A percentile compares a stretch with the other conserved stretches of the same genome.
Evolutionary conservation across 805 yeast genomes (phyloP).

Genomic region (Pichia insulana): DNA sequence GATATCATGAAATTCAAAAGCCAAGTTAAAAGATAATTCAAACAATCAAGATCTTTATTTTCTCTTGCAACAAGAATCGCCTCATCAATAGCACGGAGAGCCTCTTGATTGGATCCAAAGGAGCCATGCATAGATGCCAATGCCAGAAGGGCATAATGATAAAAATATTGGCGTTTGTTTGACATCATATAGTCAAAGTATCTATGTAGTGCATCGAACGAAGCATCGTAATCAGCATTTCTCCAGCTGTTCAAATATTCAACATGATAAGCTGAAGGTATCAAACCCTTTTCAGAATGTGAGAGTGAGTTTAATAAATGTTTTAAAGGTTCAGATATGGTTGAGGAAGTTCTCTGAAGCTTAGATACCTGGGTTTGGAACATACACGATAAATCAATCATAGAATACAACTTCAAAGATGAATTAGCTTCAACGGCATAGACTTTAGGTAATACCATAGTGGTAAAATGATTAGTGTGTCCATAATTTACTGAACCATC

Average conservation of each 20-base stretch:
- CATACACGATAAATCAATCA: constrained; percentile 40
- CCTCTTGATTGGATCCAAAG: constrained; percentile 58
- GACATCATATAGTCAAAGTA: constrained; percentile 73
- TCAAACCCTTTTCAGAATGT: constrained; percentile 33
- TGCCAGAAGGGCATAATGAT: constrained; percentile 69
- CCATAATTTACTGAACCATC: background rate
- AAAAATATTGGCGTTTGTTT: constrained; percentile 50
- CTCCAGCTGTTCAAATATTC: constrained; percentile 51
- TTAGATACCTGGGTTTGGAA: constrained; percentile 45
- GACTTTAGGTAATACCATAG: constrained; percentile 7
- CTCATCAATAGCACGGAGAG: constrained; percentile 73
- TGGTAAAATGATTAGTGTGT: constrained; percentile 1
- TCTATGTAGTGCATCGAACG: constrained; percentile 47
- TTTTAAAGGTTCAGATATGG: constrained; percentile 37
- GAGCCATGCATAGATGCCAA: constrained; percentile 64
- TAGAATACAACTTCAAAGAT: constrained; percentile 25
- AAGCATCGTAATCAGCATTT: constrained; percentile 52
- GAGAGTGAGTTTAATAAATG: constrained; percentile 38
- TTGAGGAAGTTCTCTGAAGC: constrained; percentile 43
- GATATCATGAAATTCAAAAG: constrained; percentile 59
- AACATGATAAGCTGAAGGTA: constrained; percentile 46
- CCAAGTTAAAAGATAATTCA: constrained; percentile 69
- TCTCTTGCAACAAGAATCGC: constrained; percentile 85
- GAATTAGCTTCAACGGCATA: background rate
- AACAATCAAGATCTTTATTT: constrained; percentile 62